A percentile compares a stretch with the other conserved stretches of the same genome.
These are phyloP conservation scores for Bacidia rubella DNA, from an alignment of 495 filamentous ascomycete genomes.

Conservation along the genomic window DNA sequence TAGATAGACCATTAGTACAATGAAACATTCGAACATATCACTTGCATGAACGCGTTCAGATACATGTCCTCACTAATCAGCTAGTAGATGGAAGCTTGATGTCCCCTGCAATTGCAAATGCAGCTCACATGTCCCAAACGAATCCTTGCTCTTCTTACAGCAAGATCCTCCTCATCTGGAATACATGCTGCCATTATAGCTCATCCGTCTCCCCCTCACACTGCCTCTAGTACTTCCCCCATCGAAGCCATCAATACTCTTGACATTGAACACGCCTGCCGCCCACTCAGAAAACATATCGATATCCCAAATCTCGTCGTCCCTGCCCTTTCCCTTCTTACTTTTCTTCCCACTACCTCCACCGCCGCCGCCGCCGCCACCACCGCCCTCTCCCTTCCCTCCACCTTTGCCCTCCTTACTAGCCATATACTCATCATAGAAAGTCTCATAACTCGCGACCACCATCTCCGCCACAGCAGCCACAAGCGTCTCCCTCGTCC, in stretches of 20 bases:
- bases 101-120: too few species aligned
- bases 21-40: too few species aligned
- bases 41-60: too few species aligned
- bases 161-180: too few species aligned
- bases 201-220: slow-evolving; percentile 26
- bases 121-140: too few species aligned
- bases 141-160: too few species aligned
- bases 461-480: slow-evolving; percentile 48
- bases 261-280: slow-evolving; percentile 42
- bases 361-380: too few species aligned
- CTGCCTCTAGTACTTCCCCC: slow-evolving; percentile 17
- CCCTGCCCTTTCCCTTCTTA: slow-evolving; percentile 47
- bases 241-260: slow-evolving; percentile 26
- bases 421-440: slow-evolving; percentile 39
- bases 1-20: too few species aligned
- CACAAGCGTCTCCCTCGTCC: slow-evolving; percentile 49
- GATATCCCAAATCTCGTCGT: slow-evolving; percentile 52
- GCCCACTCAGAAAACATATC: slow-evolving; percentile 50
- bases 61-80: too few species aligned
- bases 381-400: slow-evolving; percentile 30
- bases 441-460: slow-evolving; percentile 45
- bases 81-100: too few species aligned
- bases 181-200: slow-evolving; percentile 15
- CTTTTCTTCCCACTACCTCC: slow-evolving; percentile 27
- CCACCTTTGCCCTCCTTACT: slow-evolving; percentile 28